Evolutionary conservation across 2,329 filamentous ascomycete species (phyloP), one percentile per base, ranked within the genome.

Genomic region (Hypomyces perniciosus): DNA sequence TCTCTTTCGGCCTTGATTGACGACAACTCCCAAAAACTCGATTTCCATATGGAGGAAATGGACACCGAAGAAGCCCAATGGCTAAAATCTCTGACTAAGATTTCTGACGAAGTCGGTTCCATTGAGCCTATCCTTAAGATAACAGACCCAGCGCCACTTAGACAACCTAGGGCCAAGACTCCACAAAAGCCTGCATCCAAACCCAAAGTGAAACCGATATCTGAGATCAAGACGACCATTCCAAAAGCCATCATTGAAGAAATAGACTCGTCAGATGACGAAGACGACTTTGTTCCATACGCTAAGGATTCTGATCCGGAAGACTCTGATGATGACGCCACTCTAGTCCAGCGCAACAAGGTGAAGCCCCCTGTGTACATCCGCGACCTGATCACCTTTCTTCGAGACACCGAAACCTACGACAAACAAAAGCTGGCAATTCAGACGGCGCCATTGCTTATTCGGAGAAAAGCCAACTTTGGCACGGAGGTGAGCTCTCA

Each of bases 241-340:
- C 67, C 61, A 55, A 70, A 61, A 68, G 52, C 82, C 20, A 73
- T 85, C 13, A 82, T 86, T 12, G 79, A 90, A 66, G 86, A 90
- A 61, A 65, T 90, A 8, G 73, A 77, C 27, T 77, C 79, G 8
- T 78, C 78, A 2, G 78, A 80, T 1, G 78, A 81, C 1, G 76
- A 75, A 7, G 82, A 84, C 12, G 86, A 88, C 53, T 72, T 97
- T 1, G 73, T 82, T 2, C 80, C 88, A 1, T 96, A 96, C 59
- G 80, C 81, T 10, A 96, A 96, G 65, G 88, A 90, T 61, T 90
- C 88, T 2, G 93, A 99, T 58, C 79, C 83, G 0, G 89, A 95
- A 63, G 93, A 99, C 63, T 92, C 90, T 0, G 90, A 96, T 51
- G 91, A 96, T 35, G 95, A 99, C 60, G 85, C 93, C 5, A 95